These are phyloP conservation scores for Colletotrichum sp. DNA, from an alignment of 2,329 filamentous ascomycete species.

Conservation along the genomic window DNA sequence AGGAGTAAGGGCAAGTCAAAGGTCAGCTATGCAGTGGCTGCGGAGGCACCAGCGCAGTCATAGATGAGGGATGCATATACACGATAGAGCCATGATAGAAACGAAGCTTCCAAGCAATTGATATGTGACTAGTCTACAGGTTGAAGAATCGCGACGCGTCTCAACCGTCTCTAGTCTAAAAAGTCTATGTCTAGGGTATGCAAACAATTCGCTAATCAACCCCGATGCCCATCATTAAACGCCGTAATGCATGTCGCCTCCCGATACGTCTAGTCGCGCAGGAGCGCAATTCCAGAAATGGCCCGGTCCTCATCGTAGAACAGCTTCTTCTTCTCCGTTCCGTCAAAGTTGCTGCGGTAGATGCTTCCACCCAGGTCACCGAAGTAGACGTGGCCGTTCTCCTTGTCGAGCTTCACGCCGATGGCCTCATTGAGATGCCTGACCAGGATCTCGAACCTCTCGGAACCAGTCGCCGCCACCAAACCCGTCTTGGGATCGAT, in stretches of 20 bases:
- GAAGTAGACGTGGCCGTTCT: slow-evolving; percentile 39
- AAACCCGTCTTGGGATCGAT: slow-evolving; percentile 18
- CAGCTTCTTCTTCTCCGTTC: slow-evolving; percentile 29
- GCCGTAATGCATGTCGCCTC: neutral
- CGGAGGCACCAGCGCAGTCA: neutral
- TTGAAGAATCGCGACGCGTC: neutral
- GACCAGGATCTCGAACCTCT: slow-evolving; percentile 30
- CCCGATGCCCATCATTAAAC: neutral
- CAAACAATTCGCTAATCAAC: neutral
- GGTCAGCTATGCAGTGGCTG: slow-evolving; percentile 49
- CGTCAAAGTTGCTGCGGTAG: slow-evolving; percentile 39
- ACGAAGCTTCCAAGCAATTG: neutral
- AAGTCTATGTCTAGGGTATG: neutral
- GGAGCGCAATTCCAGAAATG: neutral
- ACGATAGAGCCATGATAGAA: neutral
- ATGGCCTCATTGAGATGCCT: slow-evolving; percentile 51
- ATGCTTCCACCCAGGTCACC: slow-evolving; percentile 45
- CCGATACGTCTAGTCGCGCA: neutral
- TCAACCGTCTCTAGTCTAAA: neutral
- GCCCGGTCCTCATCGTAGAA: slow-evolving; percentile 19
- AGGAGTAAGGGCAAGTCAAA: slow-evolving; percentile 67
- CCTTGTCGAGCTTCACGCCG: slow-evolving; percentile 44
- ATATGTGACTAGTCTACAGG: neutral
- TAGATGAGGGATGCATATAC: neutral
- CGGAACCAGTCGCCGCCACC: neutral